Conservation (phyloP, 176 grass and related monocot species). For the Triticum turgidum region DNA sequence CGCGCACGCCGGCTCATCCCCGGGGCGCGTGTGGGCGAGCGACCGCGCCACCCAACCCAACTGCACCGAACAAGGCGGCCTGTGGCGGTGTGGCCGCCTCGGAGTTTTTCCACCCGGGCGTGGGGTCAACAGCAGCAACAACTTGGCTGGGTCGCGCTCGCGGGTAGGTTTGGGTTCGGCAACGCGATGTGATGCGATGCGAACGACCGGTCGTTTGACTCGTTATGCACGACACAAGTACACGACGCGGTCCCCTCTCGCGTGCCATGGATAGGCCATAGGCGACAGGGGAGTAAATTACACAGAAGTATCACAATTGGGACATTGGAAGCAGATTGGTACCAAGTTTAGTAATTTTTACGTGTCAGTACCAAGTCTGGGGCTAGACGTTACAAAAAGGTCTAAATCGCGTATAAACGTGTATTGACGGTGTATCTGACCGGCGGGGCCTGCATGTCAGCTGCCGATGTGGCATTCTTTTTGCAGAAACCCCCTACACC, state of each 20-base stretch:
- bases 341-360: no score
- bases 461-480: no score
- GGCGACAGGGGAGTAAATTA: no score
- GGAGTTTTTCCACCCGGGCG: neutral
- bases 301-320: no score
- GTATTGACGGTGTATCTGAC: no score
- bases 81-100: neutral
- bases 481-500: no score
- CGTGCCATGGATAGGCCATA: neutral
- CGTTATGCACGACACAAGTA: neutral
- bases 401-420: no score
- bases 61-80: constrained; percentile 19
- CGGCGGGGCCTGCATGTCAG: no score
- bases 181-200: neutral
- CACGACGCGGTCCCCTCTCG: neutral
- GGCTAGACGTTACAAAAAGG: no score
- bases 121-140: neutral
- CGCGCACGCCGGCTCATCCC: neutral
- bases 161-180: neutral
- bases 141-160: neutral
- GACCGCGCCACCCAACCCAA: constrained; percentile 36
- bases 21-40: neutral
- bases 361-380: no score
- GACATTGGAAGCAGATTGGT: no score
- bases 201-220: neutral